Evolutionary conservation across 176 grass and related monocot genomes (phyloP), one percentile per base, ranked within the genome.

Genomic region (Guadua angustifolia): DNA sequence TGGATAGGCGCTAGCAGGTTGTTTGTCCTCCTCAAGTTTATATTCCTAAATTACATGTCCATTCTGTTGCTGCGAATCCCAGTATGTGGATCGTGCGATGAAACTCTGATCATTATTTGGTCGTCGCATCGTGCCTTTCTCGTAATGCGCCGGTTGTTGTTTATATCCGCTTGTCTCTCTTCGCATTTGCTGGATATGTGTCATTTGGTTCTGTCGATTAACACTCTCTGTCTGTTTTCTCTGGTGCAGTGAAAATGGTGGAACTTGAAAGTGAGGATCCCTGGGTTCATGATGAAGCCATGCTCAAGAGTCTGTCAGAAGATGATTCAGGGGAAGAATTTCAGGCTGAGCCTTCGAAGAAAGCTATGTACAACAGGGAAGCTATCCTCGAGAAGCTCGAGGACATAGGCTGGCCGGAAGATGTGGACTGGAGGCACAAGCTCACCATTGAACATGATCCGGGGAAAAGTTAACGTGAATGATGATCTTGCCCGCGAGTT

Each of bases 401-500:
- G 58, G 95, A 98, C 74, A 98, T 95, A 47, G 79, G 89, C 26
- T 98, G 95, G 95, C 89, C 89, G 0, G 83, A 94, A 55, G 83
- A 98, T 24, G 86, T 90, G n/a, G 89, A 92, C 69, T 98, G 93
- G 95, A 90, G 65, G 53, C 93, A 98, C 65, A 95, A 95, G 72
- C 91, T 98, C 46, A 89, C 85, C 14, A 58, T 98, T 51, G 84
- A 95, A 7, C 91, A 90, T 73, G 89, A 80, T 32, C 91, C 85
- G 24, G 87, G 89, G 87, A 10, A 92, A 95, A 19, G 43, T 98
- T 60, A 89, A 98, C 76, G 93, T 90, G n/a, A 92, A 98, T 4
- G 95, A 98, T 22, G 95, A 98, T 61, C 93, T 98, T 50, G 83
- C 91, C 22, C 89, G 95, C 1, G 93, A 98, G 75, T 86, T 95